phyloP scores from a whole-genome alignment of 2,329 filamentous ascomycete species.

The Diplodia scrobiculata region DNA sequence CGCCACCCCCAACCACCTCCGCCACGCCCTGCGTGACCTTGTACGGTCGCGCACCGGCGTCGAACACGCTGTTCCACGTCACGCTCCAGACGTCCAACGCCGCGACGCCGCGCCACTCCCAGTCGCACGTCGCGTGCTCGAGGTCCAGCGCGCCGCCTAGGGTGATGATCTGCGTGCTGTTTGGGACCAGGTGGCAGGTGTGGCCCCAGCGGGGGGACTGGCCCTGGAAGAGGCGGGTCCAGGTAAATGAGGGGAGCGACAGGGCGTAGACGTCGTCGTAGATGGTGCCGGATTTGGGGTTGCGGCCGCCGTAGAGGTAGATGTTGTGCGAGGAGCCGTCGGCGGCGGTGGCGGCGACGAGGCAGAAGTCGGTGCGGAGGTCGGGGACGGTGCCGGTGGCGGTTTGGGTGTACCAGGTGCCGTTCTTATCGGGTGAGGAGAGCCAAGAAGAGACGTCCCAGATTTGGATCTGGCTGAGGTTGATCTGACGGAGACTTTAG shows the following conservation, averaged over 20 bases:
- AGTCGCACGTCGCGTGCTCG: slow-evolving; percentile 30
- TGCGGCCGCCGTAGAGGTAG: slow-evolving; percentile 53
- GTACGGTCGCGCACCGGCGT: neutral
- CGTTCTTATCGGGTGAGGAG: neutral
- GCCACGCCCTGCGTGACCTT: slow-evolving; percentile 16
- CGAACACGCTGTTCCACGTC: slow-evolving; percentile 30
- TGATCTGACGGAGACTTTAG: neutral
- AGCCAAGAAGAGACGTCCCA: slow-evolving; percentile 10
- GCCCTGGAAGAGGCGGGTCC: slow-evolving; percentile 47
- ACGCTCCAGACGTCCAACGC: slow-evolving; percentile 32
- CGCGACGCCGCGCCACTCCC: slow-evolving; percentile 33
- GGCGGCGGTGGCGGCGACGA: slow-evolving; percentile 45
- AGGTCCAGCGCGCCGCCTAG: slow-evolving; percentile 42
- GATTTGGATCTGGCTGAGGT: neutral
- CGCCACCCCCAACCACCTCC: slow-evolving; percentile 8
- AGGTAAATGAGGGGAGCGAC: slow-evolving; percentile 51
- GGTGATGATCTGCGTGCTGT: slow-evolving; percentile 47
- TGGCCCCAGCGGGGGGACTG: slow-evolving; percentile 46
- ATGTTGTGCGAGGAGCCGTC: slow-evolving; percentile 55
- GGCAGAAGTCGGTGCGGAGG: slow-evolving; percentile 51
- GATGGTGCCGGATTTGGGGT: slow-evolving; percentile 39
- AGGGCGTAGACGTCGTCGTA: slow-evolving; percentile 53
- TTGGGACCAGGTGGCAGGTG: slow-evolving; percentile 46
- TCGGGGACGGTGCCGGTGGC: slow-evolving; percentile 48
- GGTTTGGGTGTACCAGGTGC: slow-evolving; percentile 49